Conservation (phyloP, 805 yeast genomes). For the Saturnispora gosingensis region DNA sequence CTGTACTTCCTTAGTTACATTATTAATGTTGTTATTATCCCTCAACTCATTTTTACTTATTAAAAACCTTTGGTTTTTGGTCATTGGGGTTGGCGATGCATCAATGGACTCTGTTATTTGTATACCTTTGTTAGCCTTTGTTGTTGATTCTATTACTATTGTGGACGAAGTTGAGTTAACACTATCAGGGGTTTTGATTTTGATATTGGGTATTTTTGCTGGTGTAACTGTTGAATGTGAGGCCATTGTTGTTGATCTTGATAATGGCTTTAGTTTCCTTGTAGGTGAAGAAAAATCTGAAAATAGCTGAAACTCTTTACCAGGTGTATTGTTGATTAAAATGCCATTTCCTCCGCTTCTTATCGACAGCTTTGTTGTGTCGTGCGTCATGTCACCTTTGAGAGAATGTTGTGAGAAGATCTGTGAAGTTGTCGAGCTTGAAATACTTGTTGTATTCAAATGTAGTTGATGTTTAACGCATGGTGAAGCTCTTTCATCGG, state of each 20-base stretch:
- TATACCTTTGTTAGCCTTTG: constrained; percentile 5
- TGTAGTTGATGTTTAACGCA: constrained; percentile 4
- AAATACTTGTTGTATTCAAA: constrained; percentile 1
- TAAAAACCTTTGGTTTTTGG: constrained; percentile 12
- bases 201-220: neutral
- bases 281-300: constrained; percentile 2
- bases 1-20: neutral
- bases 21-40: neutral
- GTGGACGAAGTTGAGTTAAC: constrained; percentile 29
- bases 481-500: neutral
- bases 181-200: constrained; percentile 5
- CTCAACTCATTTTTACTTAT: neutral
- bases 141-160: constrained; percentile 23
- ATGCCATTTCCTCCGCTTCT: neutral
- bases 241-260: constrained; percentile 3
- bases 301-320: neutral
- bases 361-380: neutral
- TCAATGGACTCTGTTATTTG: constrained; percentile 9
- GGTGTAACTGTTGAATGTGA: neutral
- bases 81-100: constrained; percentile 27
- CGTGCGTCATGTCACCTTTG: constrained; percentile 1
- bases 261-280: neutral
- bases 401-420: constrained; percentile 3
- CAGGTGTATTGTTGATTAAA: neutral
- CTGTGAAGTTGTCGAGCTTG: constrained; percentile 1